Evolutionary conservation across 2,329 filamentous ascomycete genomes (phyloP), one percentile per base, ranked within the genome.

Genomic region (Arthroderma sp.): DNA sequence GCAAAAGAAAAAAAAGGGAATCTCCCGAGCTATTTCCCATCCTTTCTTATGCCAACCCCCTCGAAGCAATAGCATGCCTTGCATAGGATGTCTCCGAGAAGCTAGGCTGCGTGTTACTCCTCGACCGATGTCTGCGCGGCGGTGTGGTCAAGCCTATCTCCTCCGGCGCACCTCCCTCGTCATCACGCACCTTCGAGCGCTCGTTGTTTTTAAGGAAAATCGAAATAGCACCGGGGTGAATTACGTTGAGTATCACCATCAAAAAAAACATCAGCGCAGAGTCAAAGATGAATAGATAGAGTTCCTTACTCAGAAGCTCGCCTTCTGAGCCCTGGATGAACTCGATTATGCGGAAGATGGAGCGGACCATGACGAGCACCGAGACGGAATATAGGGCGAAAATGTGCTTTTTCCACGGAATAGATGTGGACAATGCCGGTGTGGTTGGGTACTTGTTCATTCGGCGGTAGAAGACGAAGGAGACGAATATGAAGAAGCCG

Each of bases 401-500:
- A 6, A 66, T 52, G 29, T 64, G 49, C 22, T 43, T 50, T 40
- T 55, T 54, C 63, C 64, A 66, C 15, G 49, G 48, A 33, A 52
- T 33, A 4, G 15, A 8, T 6, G 32, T 29, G 30, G 40, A 41
- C 3, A 40, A 7, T 29, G 42, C 43, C 1, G 36, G 9, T 37
- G 50, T 43, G 15, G 59, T 64, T 0, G 64, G 63, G 2, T 50
- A 36, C 3, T 52, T 53, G 3, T 38, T 47, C n/a, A 74, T 62
- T 3, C 70, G 62, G 2, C 50, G 42, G 49, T 79, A 69, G 58
- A 78, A 77, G 1, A 72, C 47, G 2, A 65, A 50, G 0, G 72
- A 65, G 1, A 68, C 67, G 4, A 68, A 45, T 32, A 74, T 57
- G 52, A 81, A 81, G 32, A 78, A 58, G 22, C 64, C 66, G 49